phyloP scores from a whole-genome alignment of 78 protist genomes.

The Dictyostelium purpureum region DNA sequence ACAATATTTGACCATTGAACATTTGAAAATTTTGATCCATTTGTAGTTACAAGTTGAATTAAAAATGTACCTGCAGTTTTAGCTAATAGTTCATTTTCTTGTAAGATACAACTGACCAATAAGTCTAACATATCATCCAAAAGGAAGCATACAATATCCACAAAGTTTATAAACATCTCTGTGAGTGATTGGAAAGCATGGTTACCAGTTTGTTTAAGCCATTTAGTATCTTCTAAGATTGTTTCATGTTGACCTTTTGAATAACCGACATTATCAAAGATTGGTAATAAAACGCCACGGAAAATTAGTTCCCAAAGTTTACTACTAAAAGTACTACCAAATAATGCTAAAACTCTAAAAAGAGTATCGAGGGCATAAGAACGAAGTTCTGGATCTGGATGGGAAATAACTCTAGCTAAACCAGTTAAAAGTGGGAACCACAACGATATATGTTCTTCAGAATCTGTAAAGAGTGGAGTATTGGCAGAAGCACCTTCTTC shows the following conservation, averaged over 20 bases:
- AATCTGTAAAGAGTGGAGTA: constrained; percentile 69
- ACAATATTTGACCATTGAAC: constrained; percentile 74
- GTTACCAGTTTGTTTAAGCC: constrained; percentile 79
- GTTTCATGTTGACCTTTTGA: constrained; percentile 61
- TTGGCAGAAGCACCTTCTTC: constrained; percentile 42
- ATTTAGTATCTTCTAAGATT: constrained; percentile 72
- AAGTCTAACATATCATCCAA: constrained; percentile 82
- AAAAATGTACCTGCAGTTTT: constrained; percentile 74
- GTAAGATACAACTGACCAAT: constrained; percentile 69
- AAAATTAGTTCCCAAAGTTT: constrained; percentile 92
- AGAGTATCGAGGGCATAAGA: constrained; percentile 83
- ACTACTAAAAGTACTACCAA: constrained; percentile 78
- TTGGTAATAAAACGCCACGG: constrained; percentile 93
- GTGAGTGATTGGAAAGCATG: constrained; percentile 79
- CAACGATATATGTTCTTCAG: constrained; percentile 66
- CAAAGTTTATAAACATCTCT: constrained; percentile 75
- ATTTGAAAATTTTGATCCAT: constrained; percentile 62
- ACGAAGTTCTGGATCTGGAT: constrained; percentile 78
- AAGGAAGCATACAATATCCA: constrained; percentile 79
- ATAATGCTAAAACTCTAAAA: constrained; percentile 76
- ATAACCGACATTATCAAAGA: constrained; percentile 90
- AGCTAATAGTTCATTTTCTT: constrained; percentile 74
- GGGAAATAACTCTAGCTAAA: constrained; percentile 70
- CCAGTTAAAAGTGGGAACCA: constrained; percentile 89
- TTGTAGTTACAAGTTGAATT: constrained; percentile 74